Evolutionary conservation across 495 filamentous ascomycete species (phyloP).

Genomic region (Penicillium egyptiacum): DNA sequence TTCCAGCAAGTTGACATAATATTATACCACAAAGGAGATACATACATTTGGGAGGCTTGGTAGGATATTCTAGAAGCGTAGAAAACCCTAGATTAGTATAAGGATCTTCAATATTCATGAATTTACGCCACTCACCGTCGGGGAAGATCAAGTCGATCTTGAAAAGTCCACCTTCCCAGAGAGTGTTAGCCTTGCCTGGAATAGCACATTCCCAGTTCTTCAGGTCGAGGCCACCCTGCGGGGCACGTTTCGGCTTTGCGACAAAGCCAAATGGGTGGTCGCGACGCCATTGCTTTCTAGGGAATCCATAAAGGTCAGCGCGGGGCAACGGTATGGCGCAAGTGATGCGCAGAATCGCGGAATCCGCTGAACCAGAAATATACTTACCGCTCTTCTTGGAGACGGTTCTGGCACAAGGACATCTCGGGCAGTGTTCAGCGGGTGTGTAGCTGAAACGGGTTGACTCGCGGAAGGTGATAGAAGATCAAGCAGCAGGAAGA

Average conservation of each 20-base stretch:
- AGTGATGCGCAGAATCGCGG: slow-evolving; percentile 1
- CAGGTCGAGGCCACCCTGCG: slow-evolving; percentile 80
- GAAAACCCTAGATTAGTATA: slow-evolving; percentile 16
- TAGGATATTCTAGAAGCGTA: slow-evolving; percentile 79
- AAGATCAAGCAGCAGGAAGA: background rate
- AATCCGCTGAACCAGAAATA: slow-evolving; percentile 2
- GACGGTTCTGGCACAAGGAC: slow-evolving; percentile 84
- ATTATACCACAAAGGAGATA: slow-evolving; percentile 8
- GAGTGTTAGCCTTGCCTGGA: slow-evolving; percentile 90
- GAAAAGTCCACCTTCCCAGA: slow-evolving; percentile 96
- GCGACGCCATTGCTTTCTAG: slow-evolving; percentile 91
- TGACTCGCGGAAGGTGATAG: slow-evolving; percentile 3
- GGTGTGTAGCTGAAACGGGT: background rate
- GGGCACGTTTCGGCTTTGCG: slow-evolving; percentile 78
- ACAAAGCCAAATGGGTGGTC: slow-evolving; percentile 99
- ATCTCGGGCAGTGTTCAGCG: slow-evolving; percentile 46
- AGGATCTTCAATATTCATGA: slow-evolving; percentile 12
- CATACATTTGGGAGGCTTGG: slow-evolving; percentile 97
- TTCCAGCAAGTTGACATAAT: too few relatives aligned
- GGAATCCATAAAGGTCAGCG: slow-evolving; percentile 19
- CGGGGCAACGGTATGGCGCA: slow-evolving; percentile 1
- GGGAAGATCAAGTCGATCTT: slow-evolving; percentile 92
- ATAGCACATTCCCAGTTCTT: slow-evolving; percentile 97
- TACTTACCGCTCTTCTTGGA: slow-evolving; percentile 84
- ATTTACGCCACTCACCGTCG: slow-evolving; percentile 66